Evolutionary conservation across 306 rosid genomes (phyloP).

Genomic region (Cucurbita moschata): DNA sequence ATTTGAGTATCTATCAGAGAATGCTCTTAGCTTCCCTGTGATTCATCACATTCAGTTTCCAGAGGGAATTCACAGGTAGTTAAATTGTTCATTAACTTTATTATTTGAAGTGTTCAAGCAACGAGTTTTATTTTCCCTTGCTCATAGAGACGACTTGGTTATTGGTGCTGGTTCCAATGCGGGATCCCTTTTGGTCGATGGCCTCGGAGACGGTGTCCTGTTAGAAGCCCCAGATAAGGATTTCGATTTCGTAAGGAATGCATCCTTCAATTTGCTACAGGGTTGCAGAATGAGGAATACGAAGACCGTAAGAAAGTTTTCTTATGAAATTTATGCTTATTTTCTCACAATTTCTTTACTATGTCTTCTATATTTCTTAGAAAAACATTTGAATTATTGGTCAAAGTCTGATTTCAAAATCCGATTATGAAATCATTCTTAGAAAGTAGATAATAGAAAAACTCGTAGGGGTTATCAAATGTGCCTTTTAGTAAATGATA

Average conservation of each 20-base stretch:
- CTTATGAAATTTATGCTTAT: neutral
- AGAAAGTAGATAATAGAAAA: too few species aligned
- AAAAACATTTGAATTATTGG: too few species aligned
- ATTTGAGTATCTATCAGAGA: conserved; percentile 68
- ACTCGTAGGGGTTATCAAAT: too few species aligned
- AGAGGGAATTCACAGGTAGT: conserved; percentile 68
- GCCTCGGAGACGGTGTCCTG: conserved; percentile 91
- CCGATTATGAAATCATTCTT: too few species aligned
- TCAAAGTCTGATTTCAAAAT: neutral
- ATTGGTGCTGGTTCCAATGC: conserved; percentile 82
- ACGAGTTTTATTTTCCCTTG: conserved; percentile 3
- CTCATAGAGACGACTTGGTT: conserved; percentile 77
- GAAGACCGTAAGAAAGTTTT: conserved; percentile 53
- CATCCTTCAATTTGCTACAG: conserved; percentile 94
- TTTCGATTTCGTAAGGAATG: conserved; percentile 70
- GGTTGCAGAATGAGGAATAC: conserved; percentile 99
- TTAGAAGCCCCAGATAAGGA: conserved; percentile 77
- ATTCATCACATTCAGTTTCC: conserved; percentile 91
- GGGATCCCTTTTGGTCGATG: conserved; percentile 92
- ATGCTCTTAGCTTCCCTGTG: conserved; percentile 61
- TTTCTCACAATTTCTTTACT: too few species aligned
- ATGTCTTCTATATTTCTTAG: too few species aligned
- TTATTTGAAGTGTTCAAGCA: conserved; percentile 2
- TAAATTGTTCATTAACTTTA: neutral
- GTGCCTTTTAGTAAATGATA: neutral